Conservation (phyloP, 345 rosid species). For the Aquilaria sinensis region DNA sequence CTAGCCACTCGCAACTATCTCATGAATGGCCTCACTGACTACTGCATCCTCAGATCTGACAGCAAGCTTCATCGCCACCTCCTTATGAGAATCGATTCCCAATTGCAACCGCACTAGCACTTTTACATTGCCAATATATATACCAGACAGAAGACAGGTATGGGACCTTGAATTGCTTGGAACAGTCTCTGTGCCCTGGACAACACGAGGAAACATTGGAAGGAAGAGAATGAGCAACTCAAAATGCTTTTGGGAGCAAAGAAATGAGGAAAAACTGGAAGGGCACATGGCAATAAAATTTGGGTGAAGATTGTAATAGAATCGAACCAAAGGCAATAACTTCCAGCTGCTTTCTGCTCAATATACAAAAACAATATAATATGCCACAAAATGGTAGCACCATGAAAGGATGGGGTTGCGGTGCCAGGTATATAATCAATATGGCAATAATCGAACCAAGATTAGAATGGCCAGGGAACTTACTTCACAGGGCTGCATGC, state of each 20-base stretch:
- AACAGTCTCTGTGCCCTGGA: constrained; percentile 72
- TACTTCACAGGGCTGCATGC: constrained; percentile 96
- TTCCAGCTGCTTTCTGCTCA: too few relatives aligned
- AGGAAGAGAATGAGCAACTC: too few relatives aligned
- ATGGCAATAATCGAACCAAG: too few relatives aligned
- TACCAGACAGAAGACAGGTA: constrained; percentile 69
- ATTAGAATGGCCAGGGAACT: constrained; percentile 3
- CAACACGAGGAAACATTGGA: background rate
- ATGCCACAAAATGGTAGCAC: too few relatives aligned
- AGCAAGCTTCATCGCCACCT: constrained; percentile 73
- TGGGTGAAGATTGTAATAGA: too few relatives aligned
- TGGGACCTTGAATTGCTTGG: constrained; percentile 86
- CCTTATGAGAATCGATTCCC: constrained; percentile 71
- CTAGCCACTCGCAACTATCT: constrained; percentile 72
- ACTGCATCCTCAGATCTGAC: constrained; percentile 69
- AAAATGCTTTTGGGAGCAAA: too few relatives aligned
- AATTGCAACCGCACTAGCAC: constrained; percentile 73
- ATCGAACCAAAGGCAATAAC: too few relatives aligned
- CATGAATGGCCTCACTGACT: constrained; percentile 72
- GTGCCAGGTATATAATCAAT: too few relatives aligned
- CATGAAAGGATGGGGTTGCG: too few relatives aligned
- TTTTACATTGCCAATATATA: constrained; percentile 66
- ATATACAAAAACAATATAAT: too few relatives aligned
- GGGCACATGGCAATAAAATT: too few relatives aligned
- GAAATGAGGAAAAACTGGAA: too few relatives aligned